Evolutionary conservation across 2,329 filamentous ascomycete genomes (phyloP).

Genomic region (Microdochium paspali): DNA sequence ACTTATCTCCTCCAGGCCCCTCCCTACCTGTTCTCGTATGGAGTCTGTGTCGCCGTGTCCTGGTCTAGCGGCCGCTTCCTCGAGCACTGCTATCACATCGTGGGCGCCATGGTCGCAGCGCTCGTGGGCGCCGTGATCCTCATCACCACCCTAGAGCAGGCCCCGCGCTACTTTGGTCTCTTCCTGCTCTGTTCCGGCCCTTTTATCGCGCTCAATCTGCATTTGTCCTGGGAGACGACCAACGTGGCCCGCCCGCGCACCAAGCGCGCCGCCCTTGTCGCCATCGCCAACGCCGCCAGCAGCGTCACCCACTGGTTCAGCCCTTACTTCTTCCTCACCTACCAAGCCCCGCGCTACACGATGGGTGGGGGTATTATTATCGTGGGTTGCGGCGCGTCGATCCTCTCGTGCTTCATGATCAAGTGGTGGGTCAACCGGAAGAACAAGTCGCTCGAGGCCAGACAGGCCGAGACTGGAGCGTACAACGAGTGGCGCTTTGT

Average conservation of each 20-base stretch:
- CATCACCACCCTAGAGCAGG: slow-evolving; percentile 29
- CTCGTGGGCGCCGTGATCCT: slow-evolving; percentile 29
- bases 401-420: slow-evolving; percentile 8
- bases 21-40: slow-evolving; percentile 29
- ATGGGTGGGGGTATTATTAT: slow-evolving; percentile 18
- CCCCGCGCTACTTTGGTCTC: slow-evolving; percentile 29
- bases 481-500: slow-evolving; percentile 3
- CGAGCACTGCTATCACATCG: slow-evolving; percentile 30
- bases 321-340: slow-evolving; percentile 24
- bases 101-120: slow-evolving; percentile 24
- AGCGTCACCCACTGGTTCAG: slow-evolving; percentile 30
- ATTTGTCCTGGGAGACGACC: slow-evolving; percentile 30
- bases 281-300: slow-evolving; percentile 30
- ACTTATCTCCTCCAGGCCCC: slow-evolving; percentile 31
- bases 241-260: slow-evolving; percentile 27
- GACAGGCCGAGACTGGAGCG: slow-evolving; percentile 2
- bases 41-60: slow-evolving; percentile 24
- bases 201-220: slow-evolving; percentile 27
- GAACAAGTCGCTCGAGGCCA: slow-evolving; percentile 15
- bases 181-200: slow-evolving; percentile 28
- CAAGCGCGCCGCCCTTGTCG: slow-evolving; percentile 30
- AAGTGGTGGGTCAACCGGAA: slow-evolving; percentile 13
- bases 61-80: slow-evolving; percentile 27
- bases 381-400: slow-evolving; percentile 12
- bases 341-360: slow-evolving; percentile 19